Conservation (phyloP, 345 rosid genomes). For the Microthlaspi erraticum region DNA sequence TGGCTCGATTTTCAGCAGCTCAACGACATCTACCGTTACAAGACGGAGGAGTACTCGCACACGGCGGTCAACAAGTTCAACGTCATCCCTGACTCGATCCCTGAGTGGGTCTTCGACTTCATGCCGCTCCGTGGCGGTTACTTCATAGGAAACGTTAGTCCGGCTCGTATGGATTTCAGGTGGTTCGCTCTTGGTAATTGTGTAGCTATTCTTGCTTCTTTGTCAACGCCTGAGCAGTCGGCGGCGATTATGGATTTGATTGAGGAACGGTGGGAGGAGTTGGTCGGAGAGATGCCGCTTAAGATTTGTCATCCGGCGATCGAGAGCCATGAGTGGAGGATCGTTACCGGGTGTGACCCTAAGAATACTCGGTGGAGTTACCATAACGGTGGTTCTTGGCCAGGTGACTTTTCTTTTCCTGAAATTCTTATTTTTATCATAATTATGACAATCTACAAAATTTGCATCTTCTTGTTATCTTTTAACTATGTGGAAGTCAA, state of each 20-base stretch:
- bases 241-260: slow-evolving; percentile 75
- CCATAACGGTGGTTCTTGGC: slow-evolving; percentile 82
- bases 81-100: slow-evolving; percentile 69
- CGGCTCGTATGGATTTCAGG: slow-evolving; percentile 69
- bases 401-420: slow-evolving; percentile 45
- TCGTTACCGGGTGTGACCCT: slow-evolving; percentile 68
- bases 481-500: not conserved
- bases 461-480: not conserved
- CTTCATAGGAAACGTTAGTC: slow-evolving; percentile 72
- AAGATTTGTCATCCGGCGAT: slow-evolving; percentile 72
- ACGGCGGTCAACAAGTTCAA: slow-evolving; percentile 73
- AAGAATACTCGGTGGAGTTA: slow-evolving; percentile 76
- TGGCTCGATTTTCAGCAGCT: slow-evolving; percentile 72
- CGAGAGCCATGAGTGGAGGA: slow-evolving; percentile 66
- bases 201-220: slow-evolving; percentile 60
- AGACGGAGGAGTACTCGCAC: slow-evolving; percentile 71
- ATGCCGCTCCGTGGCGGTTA: slow-evolving; percentile 69
- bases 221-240: slow-evolving; percentile 67
- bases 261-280: slow-evolving; percentile 70
- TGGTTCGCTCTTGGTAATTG: slow-evolving; percentile 78
- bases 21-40: slow-evolving; percentile 66
- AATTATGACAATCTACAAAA: not conserved
- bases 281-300: slow-evolving; percentile 76
- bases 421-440: not conserved
- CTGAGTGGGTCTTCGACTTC: slow-evolving; percentile 74